A percentile compares a stretch with the other conserved stretches of the same genome.
phyloP scores from a whole-genome alignment of 345 rosid genomes.

The Corchorus capsularis region DNA sequence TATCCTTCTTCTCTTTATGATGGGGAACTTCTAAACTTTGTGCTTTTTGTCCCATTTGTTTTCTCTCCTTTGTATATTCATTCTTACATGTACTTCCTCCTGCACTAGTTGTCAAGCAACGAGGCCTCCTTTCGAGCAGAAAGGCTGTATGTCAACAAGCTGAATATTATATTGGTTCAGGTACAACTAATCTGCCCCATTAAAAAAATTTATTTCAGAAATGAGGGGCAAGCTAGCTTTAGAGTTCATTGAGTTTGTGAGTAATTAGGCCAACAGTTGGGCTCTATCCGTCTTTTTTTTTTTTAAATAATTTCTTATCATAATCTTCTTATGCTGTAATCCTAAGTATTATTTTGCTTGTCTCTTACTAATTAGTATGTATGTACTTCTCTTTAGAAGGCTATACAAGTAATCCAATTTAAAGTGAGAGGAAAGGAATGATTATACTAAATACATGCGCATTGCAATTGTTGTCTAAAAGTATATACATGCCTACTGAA shows the following conservation, averaged over 20 bases:
- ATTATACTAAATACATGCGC: not conserved
- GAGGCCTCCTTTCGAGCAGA: conserved; percentile 84
- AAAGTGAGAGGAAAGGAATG: not conserved
- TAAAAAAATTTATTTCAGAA: not conserved
- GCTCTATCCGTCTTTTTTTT: not conserved
- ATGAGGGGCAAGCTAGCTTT: not conserved
- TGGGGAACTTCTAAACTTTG: not conserved
- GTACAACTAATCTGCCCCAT: conserved; percentile 32
- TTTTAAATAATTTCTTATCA: no score
- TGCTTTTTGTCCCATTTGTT: not conserved
- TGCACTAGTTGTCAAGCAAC: conserved; percentile 76
- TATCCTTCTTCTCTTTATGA: not conserved
- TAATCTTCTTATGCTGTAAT: no score
- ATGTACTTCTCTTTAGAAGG: not conserved
- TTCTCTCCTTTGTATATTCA: not conserved
- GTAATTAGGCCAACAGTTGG: not conserved
- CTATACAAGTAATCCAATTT: not conserved
- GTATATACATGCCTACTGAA: not conserved
- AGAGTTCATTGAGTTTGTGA: not conserved
- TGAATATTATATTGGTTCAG: conserved; percentile 95
- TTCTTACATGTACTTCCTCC: conserved; percentile 14
- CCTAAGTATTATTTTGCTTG: not conserved
- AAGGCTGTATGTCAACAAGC: conserved; percentile 92
- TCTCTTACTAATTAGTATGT: not conserved
- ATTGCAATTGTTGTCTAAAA: not conserved